Base-by-base conservation (phyloP, 306 rosid species). In the Begonia peltatifolia region DNA sequence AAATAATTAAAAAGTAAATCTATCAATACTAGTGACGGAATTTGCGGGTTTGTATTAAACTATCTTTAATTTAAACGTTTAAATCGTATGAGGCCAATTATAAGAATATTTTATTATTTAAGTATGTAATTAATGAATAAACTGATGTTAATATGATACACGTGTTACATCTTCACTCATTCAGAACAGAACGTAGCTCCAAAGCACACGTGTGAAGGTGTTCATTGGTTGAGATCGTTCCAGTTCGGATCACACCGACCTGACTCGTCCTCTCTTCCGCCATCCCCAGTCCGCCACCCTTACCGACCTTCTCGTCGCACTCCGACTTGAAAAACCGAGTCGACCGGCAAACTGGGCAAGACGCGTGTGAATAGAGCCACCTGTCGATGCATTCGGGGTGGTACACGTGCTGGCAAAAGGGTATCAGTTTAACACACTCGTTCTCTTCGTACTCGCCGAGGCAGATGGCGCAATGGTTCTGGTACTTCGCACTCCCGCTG, bases 261-360 rank as follows among this genome's bases (percentile, higher is more conserved):
- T 55, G 2, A 55, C 46, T 65, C 63, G 35, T 16, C 20, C 46
- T 9, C 0, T 53, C 0, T 12, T 25, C 41, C 44, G 10, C 23
- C 55, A 14, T 47, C 14, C 14, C 49, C 41, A 10, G 9, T 15
- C 20, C 11, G 23, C 10, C 13, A 1, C 17, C 22, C 20, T 9
- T 41, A 10, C 11, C 57, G 10, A 42, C 15, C 6, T 36, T 14
- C 9, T n/a, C 57, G 7, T 9, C 55, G 5, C 8, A 30, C 38
- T 30, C 38, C 3, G 38, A 30, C 6, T 30, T 30, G 38, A 47
- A 53, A 0, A 71, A 11, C 9, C 11, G 17, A 1, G 54, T 58
- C 6, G 80, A 67, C 30, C 81, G 66, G 70, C 86, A 79, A 9
- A 82, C 53, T 0, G 86, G 92, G 30, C 86, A 74, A 0, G 79